phyloP scores from a whole-genome alignment of 2,329 filamentous ascomycete genomes.

The Colletotrichum noveboracense region DNA sequence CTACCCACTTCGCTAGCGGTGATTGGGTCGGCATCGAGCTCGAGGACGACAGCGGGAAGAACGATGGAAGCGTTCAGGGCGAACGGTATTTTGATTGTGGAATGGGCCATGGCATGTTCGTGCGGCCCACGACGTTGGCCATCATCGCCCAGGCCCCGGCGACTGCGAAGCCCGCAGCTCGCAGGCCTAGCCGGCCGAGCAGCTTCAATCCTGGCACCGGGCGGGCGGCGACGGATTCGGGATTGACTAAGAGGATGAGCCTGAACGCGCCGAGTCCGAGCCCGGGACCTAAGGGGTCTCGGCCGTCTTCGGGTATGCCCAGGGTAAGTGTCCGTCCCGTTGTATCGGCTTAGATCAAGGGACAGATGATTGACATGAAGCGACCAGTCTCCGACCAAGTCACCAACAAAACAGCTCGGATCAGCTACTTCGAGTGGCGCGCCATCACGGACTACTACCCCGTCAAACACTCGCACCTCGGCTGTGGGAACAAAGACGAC shows the following conservation, averaged over 20 bases:
- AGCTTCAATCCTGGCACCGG: constrained; percentile 50
- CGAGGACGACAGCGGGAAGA: constrained; percentile 83
- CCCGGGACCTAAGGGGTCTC: constrained; percentile 62
- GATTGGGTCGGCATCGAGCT: constrained; percentile 93
- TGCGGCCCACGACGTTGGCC: constrained; percentile 73
- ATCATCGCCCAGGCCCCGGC: constrained; percentile 56
- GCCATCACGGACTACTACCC: constrained; percentile 69
- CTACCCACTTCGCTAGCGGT: constrained; percentile 79
- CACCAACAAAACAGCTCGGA: constrained; percentile 76
- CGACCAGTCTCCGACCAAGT: constrained; percentile 75
- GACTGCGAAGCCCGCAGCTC: constrained; percentile 37
- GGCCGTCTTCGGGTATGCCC: constrained; percentile 60
- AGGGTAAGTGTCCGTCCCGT: constrained; percentile 44
- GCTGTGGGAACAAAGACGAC: constrained; percentile 50
- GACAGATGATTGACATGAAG: background rate
- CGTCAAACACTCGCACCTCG: constrained; percentile 58
- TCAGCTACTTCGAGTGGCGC: constrained; percentile 59
- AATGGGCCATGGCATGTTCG: constrained; percentile 82
- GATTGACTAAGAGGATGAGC: constrained; percentile 67
- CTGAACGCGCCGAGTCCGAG: constrained; percentile 76
- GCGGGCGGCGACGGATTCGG: constrained; percentile 54
- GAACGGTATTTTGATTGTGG: constrained; percentile 87
- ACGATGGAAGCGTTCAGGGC: constrained; percentile 89
- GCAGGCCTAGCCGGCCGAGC: constrained; percentile 50
- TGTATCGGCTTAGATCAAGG: background rate